Conservation (phyloP, 257 asterid species). For the Solanum bulbocastanum region DNA sequence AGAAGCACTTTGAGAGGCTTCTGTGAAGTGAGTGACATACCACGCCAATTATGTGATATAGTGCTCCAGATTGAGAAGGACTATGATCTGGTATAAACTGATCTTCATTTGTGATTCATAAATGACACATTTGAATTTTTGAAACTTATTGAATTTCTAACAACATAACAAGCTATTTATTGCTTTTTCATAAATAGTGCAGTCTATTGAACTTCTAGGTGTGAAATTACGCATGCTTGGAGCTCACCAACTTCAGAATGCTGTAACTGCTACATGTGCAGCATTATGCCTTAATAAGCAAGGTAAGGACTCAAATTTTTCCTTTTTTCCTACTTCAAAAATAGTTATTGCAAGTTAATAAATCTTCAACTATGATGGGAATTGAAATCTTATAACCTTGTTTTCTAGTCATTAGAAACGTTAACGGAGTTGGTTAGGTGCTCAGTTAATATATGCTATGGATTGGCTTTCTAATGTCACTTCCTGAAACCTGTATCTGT, state of each 20-base stretch:
- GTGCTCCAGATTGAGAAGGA: conserved; percentile 52
- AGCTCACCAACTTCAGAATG: conserved; percentile 84
- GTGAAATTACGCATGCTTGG: conserved; percentile 72
- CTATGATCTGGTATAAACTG: conserved; percentile 40
- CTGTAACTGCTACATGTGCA: conserved; percentile 78
- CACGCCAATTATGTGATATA: conserved; percentile 67
- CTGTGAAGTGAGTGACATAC: conserved; percentile 28
- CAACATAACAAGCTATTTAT: neutral
- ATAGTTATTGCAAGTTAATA: neutral
- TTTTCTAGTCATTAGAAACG: neutral
- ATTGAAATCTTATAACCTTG: neutral
- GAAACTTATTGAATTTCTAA: neutral
- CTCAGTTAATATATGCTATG: neutral
- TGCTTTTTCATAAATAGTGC: neutral
- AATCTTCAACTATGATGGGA: neutral
- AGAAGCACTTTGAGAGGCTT: conserved; percentile 50
- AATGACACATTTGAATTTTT: neutral
- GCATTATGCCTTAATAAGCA: conserved; percentile 81
- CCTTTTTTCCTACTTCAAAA: neutral
- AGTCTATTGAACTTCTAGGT: conserved; percentile 60
- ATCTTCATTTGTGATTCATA: neutral
- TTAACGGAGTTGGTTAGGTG: neutral
- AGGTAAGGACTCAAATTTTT: conserved; percentile 32
- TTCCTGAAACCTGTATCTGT: neutral
- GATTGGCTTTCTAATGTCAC: neutral